Evolutionary conservation across 163 green algal species (phyloP).

Genomic region (Volvox carteri): DNA sequence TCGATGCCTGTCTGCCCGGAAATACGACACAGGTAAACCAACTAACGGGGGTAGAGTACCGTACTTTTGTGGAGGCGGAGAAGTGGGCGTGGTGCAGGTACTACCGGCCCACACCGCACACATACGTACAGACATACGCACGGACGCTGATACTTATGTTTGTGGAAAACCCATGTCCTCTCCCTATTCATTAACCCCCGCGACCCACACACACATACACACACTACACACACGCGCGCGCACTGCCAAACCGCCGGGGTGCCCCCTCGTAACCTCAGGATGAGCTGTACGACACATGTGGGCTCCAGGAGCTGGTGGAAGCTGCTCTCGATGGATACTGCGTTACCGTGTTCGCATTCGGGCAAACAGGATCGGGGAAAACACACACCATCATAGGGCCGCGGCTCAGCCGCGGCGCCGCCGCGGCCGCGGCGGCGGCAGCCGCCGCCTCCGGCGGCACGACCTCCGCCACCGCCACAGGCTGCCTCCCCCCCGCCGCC

Average conservation of each 20-base stretch:
- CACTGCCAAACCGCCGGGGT: too few relatives aligned
- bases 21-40: slow-evolving; percentile 69
- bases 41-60: too few relatives aligned
- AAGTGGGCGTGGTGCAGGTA: too few relatives aligned
- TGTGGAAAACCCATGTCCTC: too few relatives aligned
- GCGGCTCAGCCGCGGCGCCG: slow-evolving; percentile 58
- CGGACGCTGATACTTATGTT: background rate
- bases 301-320: slow-evolving; percentile 69
- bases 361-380: slow-evolving; percentile 79
- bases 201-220: too few relatives aligned
- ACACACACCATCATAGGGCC: slow-evolving; percentile 83
- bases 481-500: background rate
- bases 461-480: background rate
- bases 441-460: background rate
- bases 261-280: too few relatives aligned
- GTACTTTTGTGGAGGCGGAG: too few relatives aligned
- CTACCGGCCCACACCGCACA: too few relatives aligned
- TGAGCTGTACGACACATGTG: slow-evolving; percentile 64
- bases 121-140: too few relatives aligned
- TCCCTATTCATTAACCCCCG: too few relatives aligned
- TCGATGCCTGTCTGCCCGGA: slow-evolving; percentile 74
- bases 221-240: too few relatives aligned
- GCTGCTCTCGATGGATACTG: slow-evolving; percentile 69
- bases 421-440: too few relatives aligned
- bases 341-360: slow-evolving; percentile 81